Evolutionary conservation across 257 asterid species (phyloP).

Genomic region (Solanum etuberosum): DNA sequence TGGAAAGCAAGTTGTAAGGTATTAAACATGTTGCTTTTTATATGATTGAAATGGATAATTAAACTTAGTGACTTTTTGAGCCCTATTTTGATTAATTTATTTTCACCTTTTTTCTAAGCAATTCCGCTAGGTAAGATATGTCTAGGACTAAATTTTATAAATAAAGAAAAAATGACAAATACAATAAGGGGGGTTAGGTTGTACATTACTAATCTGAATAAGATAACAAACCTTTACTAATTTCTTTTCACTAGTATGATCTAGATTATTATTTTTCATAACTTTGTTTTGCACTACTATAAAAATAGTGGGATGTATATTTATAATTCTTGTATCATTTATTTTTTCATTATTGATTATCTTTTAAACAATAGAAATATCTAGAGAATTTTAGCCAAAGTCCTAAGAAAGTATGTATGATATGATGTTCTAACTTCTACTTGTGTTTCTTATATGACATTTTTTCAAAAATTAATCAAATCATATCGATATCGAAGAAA

Average conservation of each 20-base stretch:
- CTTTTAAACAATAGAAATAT: not conserved
- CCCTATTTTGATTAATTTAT: not conserved
- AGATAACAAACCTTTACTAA: not conserved
- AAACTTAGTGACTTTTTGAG: not conserved
- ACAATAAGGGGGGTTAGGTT: not conserved
- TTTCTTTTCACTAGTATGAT: not conserved
- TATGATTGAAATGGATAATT: not conserved
- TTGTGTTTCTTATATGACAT: not conserved
- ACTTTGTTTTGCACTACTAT: not conserved
- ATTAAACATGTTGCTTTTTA: not conserved
- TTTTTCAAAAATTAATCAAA: not conserved
- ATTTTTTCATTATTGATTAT: not conserved
- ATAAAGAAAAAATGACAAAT: not conserved
- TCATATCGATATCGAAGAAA: not conserved
- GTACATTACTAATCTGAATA: not conserved
- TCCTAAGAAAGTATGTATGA: not conserved
- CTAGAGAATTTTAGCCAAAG: not conserved
- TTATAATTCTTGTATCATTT: not conserved
- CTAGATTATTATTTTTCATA: not conserved
- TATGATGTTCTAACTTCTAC: not conserved
- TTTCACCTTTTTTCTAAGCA: not conserved
- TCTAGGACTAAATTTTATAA: not conserved
- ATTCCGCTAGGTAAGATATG: not conserved
- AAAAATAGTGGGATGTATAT: not conserved
- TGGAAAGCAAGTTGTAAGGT: not conserved